Conservation (phyloP, 208 protist species). For the Leishmania braziliensis region DNA sequence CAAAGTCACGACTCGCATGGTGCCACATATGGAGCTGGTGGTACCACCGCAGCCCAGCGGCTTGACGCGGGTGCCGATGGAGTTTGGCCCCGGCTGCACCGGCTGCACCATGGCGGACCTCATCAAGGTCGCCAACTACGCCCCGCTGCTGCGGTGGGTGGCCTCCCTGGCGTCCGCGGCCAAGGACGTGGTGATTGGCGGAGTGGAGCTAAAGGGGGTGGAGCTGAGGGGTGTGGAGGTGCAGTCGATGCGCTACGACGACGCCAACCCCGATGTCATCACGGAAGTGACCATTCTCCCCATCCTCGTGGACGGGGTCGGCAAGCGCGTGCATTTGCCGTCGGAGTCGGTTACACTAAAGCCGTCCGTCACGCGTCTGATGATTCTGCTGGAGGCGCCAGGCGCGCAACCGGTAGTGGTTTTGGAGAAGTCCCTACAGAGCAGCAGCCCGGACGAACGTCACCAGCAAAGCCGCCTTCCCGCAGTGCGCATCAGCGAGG, state of each 20-base stretch:
- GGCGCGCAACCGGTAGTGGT: constrained; percentile 50
- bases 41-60: constrained; percentile 48
- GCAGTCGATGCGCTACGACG: constrained; percentile 54
- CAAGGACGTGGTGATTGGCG: constrained; percentile 6
- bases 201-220: constrained; percentile 49
- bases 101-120: constrained; percentile 74
- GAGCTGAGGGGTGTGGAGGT: constrained; percentile 55
- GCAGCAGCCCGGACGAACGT: constrained; percentile 34
- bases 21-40: constrained; percentile 67
- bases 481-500: constrained; percentile 41
- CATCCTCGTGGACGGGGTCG: constrained; percentile 44
- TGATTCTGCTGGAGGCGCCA: constrained; percentile 54
- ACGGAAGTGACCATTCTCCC: constrained; percentile 68
- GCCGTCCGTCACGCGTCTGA: constrained; percentile 61
- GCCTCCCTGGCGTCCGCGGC: constrained; percentile 38
- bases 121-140: constrained; percentile 81
- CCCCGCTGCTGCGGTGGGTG: constrained; percentile 70
- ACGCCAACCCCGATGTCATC: constrained; percentile 32
- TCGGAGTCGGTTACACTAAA: constrained; percentile 59
- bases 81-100: constrained; percentile 58
- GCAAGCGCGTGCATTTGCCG: constrained; percentile 45
- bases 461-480: constrained; percentile 66
- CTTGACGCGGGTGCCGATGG: constrained; percentile 64
- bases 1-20: constrained; percentile 58
- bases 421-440: constrained; percentile 56